Evolutionary conservation across 2,329 filamentous ascomycete genomes (phyloP).

Genomic region (Amauroascus niger): DNA sequence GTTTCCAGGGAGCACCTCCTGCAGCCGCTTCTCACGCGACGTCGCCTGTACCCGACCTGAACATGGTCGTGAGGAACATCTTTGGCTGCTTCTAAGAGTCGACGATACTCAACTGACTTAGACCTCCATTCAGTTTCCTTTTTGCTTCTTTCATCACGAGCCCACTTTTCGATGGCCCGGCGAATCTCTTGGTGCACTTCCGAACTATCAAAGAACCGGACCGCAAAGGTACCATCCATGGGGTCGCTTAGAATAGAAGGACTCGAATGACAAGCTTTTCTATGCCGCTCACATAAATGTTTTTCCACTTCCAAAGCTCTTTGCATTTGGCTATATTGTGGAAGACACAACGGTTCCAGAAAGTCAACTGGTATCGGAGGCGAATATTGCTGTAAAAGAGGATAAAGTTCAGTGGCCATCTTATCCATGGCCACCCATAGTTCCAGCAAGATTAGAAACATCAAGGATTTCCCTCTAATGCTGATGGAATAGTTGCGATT

Average conservation of each 20-base stretch:
- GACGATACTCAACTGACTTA: constrained; percentile 20
- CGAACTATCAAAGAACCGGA: constrained; percentile 42
- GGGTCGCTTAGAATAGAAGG: constrained; percentile 31
- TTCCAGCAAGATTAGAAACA: constrained; percentile 48
- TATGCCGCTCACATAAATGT: constrained; percentile 36
- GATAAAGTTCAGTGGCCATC: constrained; percentile 31
- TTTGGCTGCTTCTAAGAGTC: constrained; percentile 20
- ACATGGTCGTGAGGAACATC: constrained; percentile 11
- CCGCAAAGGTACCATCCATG: constrained; percentile 38
- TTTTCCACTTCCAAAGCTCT: constrained; percentile 40
- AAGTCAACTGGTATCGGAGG: constrained; percentile 35
- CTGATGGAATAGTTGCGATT: constrained; percentile 3
- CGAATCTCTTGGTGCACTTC: constrained; percentile 31
- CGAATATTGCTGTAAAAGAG: constrained; percentile 41
- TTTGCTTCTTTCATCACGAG: constrained; percentile 27
- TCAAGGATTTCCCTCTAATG: constrained; percentile 44
- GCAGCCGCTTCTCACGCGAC: neutral
- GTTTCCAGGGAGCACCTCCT: constrained; percentile 28
- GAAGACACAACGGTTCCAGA: constrained; percentile 40
- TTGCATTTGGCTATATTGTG: constrained; percentile 37
- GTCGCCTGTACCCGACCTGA: constrained; percentile 23
- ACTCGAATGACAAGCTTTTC: constrained; percentile 13
- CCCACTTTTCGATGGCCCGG: constrained; percentile 33
- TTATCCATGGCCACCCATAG: constrained; percentile 52
- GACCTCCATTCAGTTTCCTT: constrained; percentile 28